Evolutionary conservation across 140 eudicot species (phyloP).

Genomic region (Bidens hawaiensis): DNA sequence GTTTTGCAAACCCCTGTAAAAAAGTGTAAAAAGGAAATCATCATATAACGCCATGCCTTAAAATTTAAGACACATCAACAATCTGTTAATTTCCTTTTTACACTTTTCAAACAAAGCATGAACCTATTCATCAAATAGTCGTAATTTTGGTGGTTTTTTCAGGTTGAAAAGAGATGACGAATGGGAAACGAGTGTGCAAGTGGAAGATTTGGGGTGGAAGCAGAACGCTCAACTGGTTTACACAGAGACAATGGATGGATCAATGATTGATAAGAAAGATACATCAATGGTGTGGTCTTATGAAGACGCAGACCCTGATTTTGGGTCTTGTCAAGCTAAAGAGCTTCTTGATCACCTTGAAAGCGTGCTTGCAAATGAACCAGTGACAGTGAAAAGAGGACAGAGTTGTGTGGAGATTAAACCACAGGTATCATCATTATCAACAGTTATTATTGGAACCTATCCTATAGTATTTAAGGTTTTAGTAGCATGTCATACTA

Average conservation of each 20-base stretch:
- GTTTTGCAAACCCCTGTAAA: no score
- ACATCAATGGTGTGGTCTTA: constrained; percentile 70
- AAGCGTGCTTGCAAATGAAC: constrained; percentile 79
- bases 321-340: constrained; percentile 87
- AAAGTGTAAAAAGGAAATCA: no score
- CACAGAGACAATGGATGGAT: constrained; percentile 80
- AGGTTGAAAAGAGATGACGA: constrained; percentile 54
- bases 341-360: constrained; percentile 82
- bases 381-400: constrained; percentile 73
- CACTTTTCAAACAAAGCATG: no score
- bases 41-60: no score
- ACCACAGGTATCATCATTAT: no score
- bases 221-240: constrained; percentile 71
- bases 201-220: constrained; percentile 67
- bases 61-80: no score
- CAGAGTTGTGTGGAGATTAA: constrained; percentile 59
- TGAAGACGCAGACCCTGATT: constrained; percentile 86
- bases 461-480: no score
- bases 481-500: no score
- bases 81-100: no score
- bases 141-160: background rate
- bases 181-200: constrained; percentile 74
- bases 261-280: constrained; percentile 61
- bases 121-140: background rate
- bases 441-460: no score